phyloP scores from a whole-genome alignment of 2,329 filamentous ascomycete species.

The Venturia carpophila region DNA sequence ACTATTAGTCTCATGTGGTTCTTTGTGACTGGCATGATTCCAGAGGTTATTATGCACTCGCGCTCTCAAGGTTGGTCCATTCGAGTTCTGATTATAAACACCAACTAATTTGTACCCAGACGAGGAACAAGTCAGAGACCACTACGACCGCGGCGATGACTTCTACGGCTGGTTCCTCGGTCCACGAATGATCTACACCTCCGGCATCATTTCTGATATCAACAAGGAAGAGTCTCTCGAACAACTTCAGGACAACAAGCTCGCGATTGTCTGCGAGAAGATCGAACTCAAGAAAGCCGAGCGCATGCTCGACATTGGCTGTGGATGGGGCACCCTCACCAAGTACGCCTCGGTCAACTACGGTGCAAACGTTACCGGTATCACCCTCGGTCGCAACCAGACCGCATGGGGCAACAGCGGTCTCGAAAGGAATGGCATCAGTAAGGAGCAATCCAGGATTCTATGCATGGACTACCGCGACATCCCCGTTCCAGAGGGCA shows the following conservation, averaged over 20 bases:
- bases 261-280: constrained; percentile 93
- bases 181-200: constrained; percentile 98
- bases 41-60: constrained; percentile 87
- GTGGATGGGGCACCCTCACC: constrained; percentile 94
- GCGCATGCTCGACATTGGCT: constrained; percentile 85
- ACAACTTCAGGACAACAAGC: constrained; percentile 95
- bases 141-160: constrained; percentile 97
- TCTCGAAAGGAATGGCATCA: constrained; percentile 70
- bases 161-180: constrained; percentile 99
- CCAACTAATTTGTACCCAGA: constrained; percentile 44
- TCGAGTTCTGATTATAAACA: background rate
- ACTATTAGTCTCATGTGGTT: constrained; percentile 78
- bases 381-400: constrained; percentile 93
- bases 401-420: constrained; percentile 93
- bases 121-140: constrained; percentile 93
- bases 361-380: constrained; percentile 74
- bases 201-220: constrained; percentile 83
- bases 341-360: constrained; percentile 91
- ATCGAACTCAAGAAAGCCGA: constrained; percentile 77
- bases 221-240: constrained; percentile 84
- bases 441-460: constrained; percentile 83
- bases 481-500: constrained; percentile 67
- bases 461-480: constrained; percentile 97
- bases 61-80: constrained; percentile 65
- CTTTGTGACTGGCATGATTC: constrained; percentile 80